Percentiles rank a stretch among this genome's conserved stretches.
phyloP scores from a whole-genome alignment of 2,329 filamentous ascomycete genomes.

The Hysterium pulicare region DNA sequence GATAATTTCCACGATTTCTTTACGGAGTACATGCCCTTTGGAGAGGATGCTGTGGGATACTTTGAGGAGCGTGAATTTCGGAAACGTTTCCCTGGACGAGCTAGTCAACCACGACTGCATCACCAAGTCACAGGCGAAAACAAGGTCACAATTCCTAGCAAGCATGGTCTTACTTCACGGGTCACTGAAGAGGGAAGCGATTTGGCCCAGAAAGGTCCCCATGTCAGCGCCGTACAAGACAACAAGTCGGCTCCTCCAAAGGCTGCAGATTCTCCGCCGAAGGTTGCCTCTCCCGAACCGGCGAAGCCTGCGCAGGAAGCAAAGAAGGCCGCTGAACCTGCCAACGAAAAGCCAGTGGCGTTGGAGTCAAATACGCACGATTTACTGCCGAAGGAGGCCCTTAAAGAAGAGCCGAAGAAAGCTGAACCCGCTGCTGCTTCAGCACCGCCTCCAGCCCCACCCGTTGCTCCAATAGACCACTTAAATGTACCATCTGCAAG shows the following conservation, averaged over 20 bases:
- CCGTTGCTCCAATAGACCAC: constrained; percentile 66
- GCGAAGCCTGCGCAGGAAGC: constrained; percentile 26
- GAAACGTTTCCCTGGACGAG: constrained; percentile 66
- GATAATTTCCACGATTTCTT: constrained; percentile 99
- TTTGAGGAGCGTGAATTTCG: constrained; percentile 93
- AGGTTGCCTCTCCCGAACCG: constrained; percentile 21
- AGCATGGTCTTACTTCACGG: constrained; percentile 81
- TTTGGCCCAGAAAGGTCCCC: constrained; percentile 49
- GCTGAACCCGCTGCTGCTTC: constrained; percentile 11
- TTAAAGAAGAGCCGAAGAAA: constrained; percentile 22
- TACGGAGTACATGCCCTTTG: constrained; percentile 92
- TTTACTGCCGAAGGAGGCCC: constrained; percentile 17
- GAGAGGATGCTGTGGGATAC: constrained; percentile 91
- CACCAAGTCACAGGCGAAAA: constrained; percentile 55
- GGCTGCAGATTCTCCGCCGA: constrained; percentile 13
- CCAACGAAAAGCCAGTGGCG: constrained; percentile 25
- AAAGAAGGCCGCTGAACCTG: constrained; percentile 25
- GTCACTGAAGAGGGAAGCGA: constrained; percentile 59
- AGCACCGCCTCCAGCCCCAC: constrained; percentile 20
- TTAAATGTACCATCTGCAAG: constrained; percentile 70
- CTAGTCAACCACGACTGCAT: constrained; percentile 39
- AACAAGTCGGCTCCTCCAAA: constrained; percentile 41
- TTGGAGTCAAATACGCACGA: constrained; percentile 17
- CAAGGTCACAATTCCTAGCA: constrained; percentile 77
- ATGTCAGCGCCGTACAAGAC: constrained; percentile 58